Evolutionary conservation across 2,329 filamentous ascomycete species (phyloP).

Genomic region (Phialocephala subalpina): DNA sequence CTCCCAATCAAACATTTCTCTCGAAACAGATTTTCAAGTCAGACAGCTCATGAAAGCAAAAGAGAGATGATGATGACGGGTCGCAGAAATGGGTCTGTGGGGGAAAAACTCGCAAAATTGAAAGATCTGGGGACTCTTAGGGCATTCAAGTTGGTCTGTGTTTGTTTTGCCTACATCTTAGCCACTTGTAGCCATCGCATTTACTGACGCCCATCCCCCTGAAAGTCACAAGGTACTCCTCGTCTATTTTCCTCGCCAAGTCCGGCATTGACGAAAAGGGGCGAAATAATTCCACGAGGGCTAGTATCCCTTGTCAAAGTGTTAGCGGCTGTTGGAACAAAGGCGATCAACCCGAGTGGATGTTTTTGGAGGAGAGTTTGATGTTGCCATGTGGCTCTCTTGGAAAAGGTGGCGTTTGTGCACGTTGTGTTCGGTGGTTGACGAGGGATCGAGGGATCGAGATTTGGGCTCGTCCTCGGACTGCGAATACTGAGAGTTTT

Average conservation of each 20-base stretch:
- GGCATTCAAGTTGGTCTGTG: no score
- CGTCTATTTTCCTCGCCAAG: neutral
- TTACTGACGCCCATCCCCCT: neutral
- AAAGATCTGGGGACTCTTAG: neutral
- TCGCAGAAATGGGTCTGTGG: no score
- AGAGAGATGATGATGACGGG: no score
- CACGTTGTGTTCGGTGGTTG: neutral
- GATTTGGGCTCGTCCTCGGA: neutral
- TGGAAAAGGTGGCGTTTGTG: neutral
- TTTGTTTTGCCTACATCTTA: no score
- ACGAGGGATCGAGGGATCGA: neutral
- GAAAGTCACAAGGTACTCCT: neutral
- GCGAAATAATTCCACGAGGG: neutral
- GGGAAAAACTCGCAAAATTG: neutral
- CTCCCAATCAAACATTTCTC: no score
- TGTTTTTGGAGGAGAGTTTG: neutral
- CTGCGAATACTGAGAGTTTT: neutral
- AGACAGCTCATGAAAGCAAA: no score
- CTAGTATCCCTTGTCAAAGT: neutral
- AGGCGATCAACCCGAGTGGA: neutral
- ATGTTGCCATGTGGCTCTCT: neutral
- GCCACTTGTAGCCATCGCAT: neutral
- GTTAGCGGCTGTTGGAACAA: neutral
- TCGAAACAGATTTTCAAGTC: no score
- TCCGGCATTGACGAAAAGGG: slow-evolving; percentile 4